phyloP scores from a whole-genome alignment of 2,329 filamentous ascomycete genomes.

The Xylariaceae sp. region DNA sequence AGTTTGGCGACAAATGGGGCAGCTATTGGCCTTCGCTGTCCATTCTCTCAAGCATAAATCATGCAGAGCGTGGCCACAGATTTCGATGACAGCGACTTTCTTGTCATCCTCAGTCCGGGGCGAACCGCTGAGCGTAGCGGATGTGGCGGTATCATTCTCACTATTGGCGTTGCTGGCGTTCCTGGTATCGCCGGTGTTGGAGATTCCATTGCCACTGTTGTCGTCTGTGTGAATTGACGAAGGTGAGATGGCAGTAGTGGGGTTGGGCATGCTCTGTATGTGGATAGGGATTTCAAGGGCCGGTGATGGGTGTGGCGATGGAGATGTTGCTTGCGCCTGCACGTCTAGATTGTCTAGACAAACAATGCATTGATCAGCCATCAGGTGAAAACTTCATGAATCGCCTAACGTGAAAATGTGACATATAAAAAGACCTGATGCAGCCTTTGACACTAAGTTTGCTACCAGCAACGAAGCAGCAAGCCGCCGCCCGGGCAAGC shows the following conservation, averaged over 20 bases:
- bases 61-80: conserved; percentile 89
- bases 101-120: conserved; percentile 30
- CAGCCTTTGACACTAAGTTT: conserved; percentile 12
- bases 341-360: conserved; percentile 56
- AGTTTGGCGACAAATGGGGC: conserved; percentile 86
- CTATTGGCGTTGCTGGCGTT: no score
- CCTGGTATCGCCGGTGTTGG: conserved; percentile 16
- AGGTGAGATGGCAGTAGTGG: conserved; percentile 17
- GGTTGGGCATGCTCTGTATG: neutral
- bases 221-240: conserved; percentile 21
- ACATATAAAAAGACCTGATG: conserved; percentile 33
- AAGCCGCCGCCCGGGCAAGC: no score
- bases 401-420: conserved; percentile 28
- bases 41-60: conserved; percentile 89
- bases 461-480: conserved; percentile 15
- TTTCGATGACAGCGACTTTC: conserved; percentile 55
- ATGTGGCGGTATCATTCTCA: conserved; percentile 18
- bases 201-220: conserved; percentile 20
- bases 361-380: conserved; percentile 64
- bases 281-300: conserved; percentile 12
- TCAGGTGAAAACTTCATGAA: conserved; percentile 33
- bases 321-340: conserved; percentile 20
- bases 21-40: conserved; percentile 96
- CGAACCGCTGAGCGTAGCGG: conserved; percentile 19
- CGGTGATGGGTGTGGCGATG: conserved; percentile 24